These are phyloP conservation scores for Plasmodium malariae DNA, from an alignment of 169 alveolate genomes.

Conservation along the genomic window DNA sequence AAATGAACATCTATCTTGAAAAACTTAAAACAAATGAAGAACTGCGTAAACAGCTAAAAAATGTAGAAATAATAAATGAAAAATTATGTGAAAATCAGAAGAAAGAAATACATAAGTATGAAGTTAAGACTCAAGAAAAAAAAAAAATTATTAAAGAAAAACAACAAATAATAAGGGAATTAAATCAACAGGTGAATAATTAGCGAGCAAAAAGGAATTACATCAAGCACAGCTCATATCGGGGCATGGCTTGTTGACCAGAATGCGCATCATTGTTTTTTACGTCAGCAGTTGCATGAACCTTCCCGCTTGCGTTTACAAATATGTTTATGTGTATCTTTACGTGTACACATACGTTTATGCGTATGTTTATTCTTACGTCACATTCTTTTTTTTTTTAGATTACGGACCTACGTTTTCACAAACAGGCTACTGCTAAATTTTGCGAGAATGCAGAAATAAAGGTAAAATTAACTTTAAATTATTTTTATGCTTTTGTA, in stretches of 20 bases:
- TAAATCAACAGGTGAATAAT: slow-evolving; percentile 47
- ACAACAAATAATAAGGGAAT: slow-evolving; percentile 46
- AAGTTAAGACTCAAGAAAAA: slow-evolving; percentile 14
- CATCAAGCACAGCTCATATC: not conserved
- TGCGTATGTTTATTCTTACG: not conserved
- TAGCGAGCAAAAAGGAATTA: not conserved
- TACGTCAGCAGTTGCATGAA: not conserved
- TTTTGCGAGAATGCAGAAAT: slow-evolving; percentile 30
- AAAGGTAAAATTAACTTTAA: slow-evolving; percentile 17
- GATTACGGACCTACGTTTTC: slow-evolving; percentile 50
- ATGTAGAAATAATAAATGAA: slow-evolving; percentile 48
- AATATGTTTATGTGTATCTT: not conserved
- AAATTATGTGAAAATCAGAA: slow-evolving; percentile 35
- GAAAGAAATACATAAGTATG: slow-evolving; percentile 29
- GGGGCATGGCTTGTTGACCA: not conserved
- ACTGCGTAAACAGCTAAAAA: slow-evolving; percentile 14
- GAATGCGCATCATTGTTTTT: not conserved
- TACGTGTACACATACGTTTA: not conserved
- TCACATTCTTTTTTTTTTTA: slow-evolving; percentile 3
- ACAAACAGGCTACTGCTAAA: slow-evolving; percentile 28
- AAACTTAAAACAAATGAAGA: slow-evolving; percentile 20
- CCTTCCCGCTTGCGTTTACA: not conserved
- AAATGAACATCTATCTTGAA: slow-evolving; percentile 24
- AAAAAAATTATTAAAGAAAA: slow-evolving; percentile 37
- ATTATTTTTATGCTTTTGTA: too few relatives aligned